Conservation (phyloP, 306 rosid species). For the Begonia peltatifolia region DNA sequence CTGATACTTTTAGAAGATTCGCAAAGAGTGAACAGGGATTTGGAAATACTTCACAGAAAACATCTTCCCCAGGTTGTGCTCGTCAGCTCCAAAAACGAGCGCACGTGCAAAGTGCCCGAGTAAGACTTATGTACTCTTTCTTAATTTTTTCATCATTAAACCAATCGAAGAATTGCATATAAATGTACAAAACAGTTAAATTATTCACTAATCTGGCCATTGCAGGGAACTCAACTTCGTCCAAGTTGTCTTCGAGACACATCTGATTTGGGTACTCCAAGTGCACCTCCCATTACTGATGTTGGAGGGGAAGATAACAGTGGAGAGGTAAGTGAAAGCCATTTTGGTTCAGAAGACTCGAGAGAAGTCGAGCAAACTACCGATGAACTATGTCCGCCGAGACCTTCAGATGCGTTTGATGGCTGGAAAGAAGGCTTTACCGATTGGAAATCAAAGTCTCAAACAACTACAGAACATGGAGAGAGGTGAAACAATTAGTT, state of each 20-base stretch:
- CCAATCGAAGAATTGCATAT: too few relatives aligned
- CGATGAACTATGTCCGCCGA: constrained; percentile 24
- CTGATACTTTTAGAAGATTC: constrained; percentile 39
- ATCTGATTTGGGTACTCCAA: constrained; percentile 71
- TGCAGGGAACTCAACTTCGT: constrained; percentile 23
- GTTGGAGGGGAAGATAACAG: constrained; percentile 16
- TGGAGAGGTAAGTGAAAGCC: constrained; percentile 16
- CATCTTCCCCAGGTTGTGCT: constrained; percentile 34
- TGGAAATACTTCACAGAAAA: constrained; percentile 27
- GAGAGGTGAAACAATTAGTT: constrained; percentile 31
- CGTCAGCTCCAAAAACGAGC: constrained; percentile 31
- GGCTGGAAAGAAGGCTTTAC: constrained; percentile 26
- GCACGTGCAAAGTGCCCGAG: constrained; percentile 24
- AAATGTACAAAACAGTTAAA: too few relatives aligned
- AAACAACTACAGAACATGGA: constrained; percentile 17
- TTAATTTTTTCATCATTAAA: background rate
- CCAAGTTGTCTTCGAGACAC: constrained; percentile 29
- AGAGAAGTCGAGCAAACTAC: constrained; percentile 18
- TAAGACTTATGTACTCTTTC: constrained; percentile 8
- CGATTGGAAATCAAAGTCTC: constrained; percentile 20
- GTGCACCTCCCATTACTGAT: constrained; percentile 84
- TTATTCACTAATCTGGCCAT: background rate
- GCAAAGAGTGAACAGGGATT: constrained; percentile 52
- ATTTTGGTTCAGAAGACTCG: constrained; percentile 19
- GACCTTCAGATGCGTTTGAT: constrained; percentile 30